Conservation (phyloP, 2,329 filamentous ascomycete species). For the Coniochaeta prunicola region DNA sequence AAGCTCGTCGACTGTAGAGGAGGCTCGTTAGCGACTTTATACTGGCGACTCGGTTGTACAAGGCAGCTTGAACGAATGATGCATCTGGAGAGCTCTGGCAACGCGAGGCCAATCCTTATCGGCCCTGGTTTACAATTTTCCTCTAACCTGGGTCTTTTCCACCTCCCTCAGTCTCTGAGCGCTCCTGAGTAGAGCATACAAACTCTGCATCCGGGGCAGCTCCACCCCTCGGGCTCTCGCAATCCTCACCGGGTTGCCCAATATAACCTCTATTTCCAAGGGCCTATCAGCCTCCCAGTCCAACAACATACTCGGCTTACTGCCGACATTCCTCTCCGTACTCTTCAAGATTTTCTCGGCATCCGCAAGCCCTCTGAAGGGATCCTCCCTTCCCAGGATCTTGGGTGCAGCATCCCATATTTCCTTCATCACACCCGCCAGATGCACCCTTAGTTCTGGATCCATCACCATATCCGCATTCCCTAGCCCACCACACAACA, state of each 20-base stretch:
- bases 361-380: constrained; percentile 45
- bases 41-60: too few species aligned
- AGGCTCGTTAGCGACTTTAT: too few species aligned
- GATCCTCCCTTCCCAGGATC: constrained; percentile 55
- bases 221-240: constrained; percentile 55
- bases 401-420: constrained; percentile 56
- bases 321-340: constrained; percentile 57
- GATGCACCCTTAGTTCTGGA: constrained; percentile 52
- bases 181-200: constrained; percentile 60
- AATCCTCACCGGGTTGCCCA: constrained; percentile 63
- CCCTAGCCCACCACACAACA: constrained; percentile 55
- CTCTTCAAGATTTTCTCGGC: constrained; percentile 57
- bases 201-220: constrained; percentile 57
- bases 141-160: constrained; percentile 11
- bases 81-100: too few species aligned
- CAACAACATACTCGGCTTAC: constrained; percentile 59
- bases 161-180: constrained; percentile 47
- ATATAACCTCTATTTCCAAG: constrained; percentile 65
- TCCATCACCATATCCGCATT: constrained; percentile 62
- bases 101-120: background rate
- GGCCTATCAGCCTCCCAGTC: constrained; percentile 61
- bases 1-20: too few species aligned
- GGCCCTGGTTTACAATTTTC: constrained; percentile 22
- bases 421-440: constrained; percentile 63
- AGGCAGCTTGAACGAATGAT: too few species aligned